Conservation (phyloP, 805 yeast species). For the Vanderwaltozyma tropicalis region DNA sequence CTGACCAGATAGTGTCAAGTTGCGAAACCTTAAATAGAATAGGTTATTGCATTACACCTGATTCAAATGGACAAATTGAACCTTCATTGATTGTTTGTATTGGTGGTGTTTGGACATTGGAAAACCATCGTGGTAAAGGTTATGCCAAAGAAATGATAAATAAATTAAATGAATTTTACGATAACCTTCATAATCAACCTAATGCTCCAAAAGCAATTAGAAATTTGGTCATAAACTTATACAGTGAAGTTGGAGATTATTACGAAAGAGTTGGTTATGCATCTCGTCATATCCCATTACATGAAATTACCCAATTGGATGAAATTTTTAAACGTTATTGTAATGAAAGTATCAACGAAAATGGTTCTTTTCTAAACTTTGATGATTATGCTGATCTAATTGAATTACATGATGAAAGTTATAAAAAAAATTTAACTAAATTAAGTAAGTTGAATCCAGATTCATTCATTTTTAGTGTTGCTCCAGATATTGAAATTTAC, state of each 20-base stretch:
- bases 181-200: constrained; percentile 14
- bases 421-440: constrained; percentile 12
- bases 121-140: constrained; percentile 41
- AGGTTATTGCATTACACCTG: constrained; percentile 25
- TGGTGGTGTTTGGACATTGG: constrained; percentile 51
- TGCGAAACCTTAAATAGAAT: constrained; percentile 34
- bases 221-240: constrained; percentile 36
- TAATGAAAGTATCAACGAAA: neutral
- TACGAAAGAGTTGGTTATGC: constrained; percentile 55
- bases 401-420: constrained; percentile 16
- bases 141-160: constrained; percentile 43
- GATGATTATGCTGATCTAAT: constrained; percentile 27
- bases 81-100: constrained; percentile 33
- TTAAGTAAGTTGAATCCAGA: constrained; percentile 16
- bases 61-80: constrained; percentile 16
- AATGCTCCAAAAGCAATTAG: constrained; percentile 22
- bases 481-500: constrained; percentile 30
- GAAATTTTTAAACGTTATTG: constrained; percentile 12
- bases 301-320: constrained; percentile 21
- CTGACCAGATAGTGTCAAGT: constrained; percentile 31
- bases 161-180: constrained; percentile 28
- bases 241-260: constrained; percentile 65
- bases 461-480: constrained; percentile 24
- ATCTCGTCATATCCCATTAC: constrained; percentile 32
- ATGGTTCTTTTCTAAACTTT: constrained; percentile 21